A percentile compares a stretch with the other conserved stretches of the same genome.
Evolutionary conservation across 2,329 filamentous ascomycete species (phyloP).

Genomic region (Thyridium curvatum): DNA sequence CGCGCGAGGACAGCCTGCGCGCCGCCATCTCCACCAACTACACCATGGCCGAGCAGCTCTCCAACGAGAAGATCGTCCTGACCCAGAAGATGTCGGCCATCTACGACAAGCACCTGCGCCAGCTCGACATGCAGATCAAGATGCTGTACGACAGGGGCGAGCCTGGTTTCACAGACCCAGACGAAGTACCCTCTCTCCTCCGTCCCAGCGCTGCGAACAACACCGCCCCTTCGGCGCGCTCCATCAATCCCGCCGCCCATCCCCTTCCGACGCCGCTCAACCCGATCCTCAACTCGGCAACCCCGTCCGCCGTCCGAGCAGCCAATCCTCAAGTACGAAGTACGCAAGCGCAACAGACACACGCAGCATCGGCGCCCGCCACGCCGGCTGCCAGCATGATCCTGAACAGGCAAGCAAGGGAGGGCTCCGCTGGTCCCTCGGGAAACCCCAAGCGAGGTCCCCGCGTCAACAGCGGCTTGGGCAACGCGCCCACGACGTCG

Average conservation of each 20-base stretch:
- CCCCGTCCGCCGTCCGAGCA: constrained; percentile 33
- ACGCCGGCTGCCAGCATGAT: constrained; percentile 57
- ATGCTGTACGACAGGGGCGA: constrained; percentile 54
- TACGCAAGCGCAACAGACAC: constrained; percentile 39
- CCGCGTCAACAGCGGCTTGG: constrained; percentile 39
- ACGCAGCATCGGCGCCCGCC: constrained; percentile 51
- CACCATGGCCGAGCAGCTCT: constrained; percentile 60
- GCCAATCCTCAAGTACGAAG: constrained; percentile 41
- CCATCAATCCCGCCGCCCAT: constrained; percentile 34
- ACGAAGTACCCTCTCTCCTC: constrained; percentile 58
- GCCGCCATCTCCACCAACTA: constrained; percentile 63
- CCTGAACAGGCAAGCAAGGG: constrained; percentile 47
- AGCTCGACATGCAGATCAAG: constrained; percentile 58
- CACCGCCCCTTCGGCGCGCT: constrained; percentile 28
- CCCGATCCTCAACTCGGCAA: constrained; percentile 26
- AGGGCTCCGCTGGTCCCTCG: constrained; percentile 51
- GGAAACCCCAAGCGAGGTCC: constrained; percentile 45
- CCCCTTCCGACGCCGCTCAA: constrained; percentile 28
- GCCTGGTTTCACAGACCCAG: constrained; percentile 54
- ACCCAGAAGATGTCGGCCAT: constrained; percentile 56
- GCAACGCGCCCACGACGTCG: constrained; percentile 42
- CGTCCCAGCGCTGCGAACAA: constrained; percentile 51
- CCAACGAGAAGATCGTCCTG: constrained; percentile 68
- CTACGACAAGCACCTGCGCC: constrained; percentile 57
- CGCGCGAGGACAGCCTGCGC: constrained; percentile 65